Percentiles rank a stretch among this genome's conserved stretches.
phyloP scores from a whole-genome alignment of 2,329 filamentous ascomycete species.

The Alternaria gansuensis region DNA sequence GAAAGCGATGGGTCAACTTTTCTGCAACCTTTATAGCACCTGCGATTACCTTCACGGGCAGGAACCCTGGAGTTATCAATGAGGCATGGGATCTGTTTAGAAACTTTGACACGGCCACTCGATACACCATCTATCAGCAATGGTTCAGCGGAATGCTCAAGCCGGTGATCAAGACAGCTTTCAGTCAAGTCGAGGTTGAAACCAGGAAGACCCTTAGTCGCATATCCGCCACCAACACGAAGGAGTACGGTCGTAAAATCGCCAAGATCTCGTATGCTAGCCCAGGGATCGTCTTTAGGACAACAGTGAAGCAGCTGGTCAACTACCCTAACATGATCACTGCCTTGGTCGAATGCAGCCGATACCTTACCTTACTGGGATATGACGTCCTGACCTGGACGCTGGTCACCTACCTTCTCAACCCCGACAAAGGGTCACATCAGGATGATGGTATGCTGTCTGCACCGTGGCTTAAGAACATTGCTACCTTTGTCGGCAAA shows the following conservation, averaged over 20 bases:
- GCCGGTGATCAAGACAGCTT: constrained; percentile 80
- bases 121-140: constrained; percentile 91
- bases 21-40: constrained; percentile 86
- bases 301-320: constrained; percentile 89
- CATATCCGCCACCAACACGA: constrained; percentile 85
- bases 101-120: constrained; percentile 75
- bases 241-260: constrained; percentile 84
- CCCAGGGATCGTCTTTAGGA: constrained; percentile 89
- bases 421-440: constrained; percentile 65
- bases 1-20: constrained; percentile 82
- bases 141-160: constrained; percentile 68
- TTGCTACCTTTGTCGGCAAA: constrained; percentile 89
- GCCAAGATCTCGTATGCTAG: constrained; percentile 93
- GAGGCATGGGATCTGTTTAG: constrained; percentile 86
- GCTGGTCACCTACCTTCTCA: constrained; percentile 75
- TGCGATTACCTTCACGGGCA: constrained; percentile 82
- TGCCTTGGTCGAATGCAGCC: constrained; percentile 90
- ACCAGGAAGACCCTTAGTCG: constrained; percentile 89
- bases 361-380: constrained; percentile 90
- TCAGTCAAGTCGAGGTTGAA: constrained; percentile 77
- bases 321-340: constrained; percentile 95
- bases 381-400: constrained; percentile 96
- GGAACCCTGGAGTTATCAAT: constrained; percentile 84
- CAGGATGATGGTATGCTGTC: constrained; percentile 77
- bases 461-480: constrained; percentile 88